Evolutionary conservation across 2,329 filamentous ascomycete species (phyloP).

Genomic region (Hypoxylon sp.): DNA sequence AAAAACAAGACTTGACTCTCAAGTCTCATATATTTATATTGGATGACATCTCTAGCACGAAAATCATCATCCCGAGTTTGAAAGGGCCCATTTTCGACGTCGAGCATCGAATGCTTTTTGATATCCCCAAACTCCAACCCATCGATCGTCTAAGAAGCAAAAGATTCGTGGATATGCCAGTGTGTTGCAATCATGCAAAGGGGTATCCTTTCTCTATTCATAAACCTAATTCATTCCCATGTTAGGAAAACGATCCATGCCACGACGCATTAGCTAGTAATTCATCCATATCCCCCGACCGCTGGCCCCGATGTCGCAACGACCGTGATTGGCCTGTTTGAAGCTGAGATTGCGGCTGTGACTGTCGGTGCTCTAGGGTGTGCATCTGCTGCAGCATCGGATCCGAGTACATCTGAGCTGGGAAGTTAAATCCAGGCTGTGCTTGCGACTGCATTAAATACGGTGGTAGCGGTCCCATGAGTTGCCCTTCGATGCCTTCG

Average conservation of each 20-base stretch:
- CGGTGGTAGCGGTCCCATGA: slow-evolving; percentile 78
- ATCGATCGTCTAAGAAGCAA: slow-evolving; percentile 40
- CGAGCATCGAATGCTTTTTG: slow-evolving; percentile 35
- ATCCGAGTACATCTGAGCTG: slow-evolving; percentile 62
- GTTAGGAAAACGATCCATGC: slow-evolving; percentile 53
- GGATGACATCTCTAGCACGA: slow-evolving; percentile 30
- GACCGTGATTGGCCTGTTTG: slow-evolving; percentile 48
- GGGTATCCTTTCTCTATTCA: slow-evolving; percentile 52
- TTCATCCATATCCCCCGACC: slow-evolving; percentile 63
- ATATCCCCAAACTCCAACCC: slow-evolving; percentile 41
- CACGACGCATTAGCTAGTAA: slow-evolving; percentile 61
- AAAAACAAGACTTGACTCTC: slow-evolving; percentile 9
- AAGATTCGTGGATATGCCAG: slow-evolving; percentile 38
- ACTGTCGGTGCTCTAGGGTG: slow-evolving; percentile 52
- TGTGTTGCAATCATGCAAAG: slow-evolving; percentile 46
- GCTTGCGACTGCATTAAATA: slow-evolving; percentile 74
- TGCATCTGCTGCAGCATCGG: slow-evolving; percentile 60
- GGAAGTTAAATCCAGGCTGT: slow-evolving; percentile 61
- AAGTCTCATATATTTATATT: slow-evolving; percentile 22
- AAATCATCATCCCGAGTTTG: slow-evolving; percentile 33
- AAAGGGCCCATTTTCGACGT: slow-evolving; percentile 29
- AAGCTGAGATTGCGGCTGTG: slow-evolving; percentile 48
- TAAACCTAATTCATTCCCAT: slow-evolving; percentile 49
- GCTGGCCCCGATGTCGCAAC: slow-evolving; percentile 55
- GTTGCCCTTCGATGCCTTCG: slow-evolving; percentile 80